phyloP scores from a whole-genome alignment of 1,139 yeast species.

The Geotrichum armillariae region DNA sequence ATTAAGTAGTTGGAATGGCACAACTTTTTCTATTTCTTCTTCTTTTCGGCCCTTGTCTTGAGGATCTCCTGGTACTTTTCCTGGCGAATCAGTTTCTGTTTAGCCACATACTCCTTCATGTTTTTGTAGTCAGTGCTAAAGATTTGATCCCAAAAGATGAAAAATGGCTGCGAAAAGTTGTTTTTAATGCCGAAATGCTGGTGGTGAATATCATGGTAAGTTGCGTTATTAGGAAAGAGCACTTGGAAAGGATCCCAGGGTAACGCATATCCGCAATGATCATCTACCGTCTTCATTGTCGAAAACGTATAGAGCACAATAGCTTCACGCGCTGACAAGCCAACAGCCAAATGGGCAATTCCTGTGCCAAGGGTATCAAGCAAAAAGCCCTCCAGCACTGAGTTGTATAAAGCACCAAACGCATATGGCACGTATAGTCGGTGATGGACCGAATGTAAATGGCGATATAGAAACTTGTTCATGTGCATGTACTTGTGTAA shows the following conservation, averaged over 20 bases:
- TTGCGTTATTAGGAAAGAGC: constrained; percentile 90
- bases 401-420: constrained; percentile 92
- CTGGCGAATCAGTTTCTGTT: constrained; percentile 37
- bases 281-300: constrained; percentile 95
- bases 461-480: constrained; percentile 70
- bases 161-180: constrained; percentile 96
- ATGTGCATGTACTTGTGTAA: constrained; percentile 86
- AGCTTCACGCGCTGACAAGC: constrained; percentile 74
- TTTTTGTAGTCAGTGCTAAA: constrained; percentile 71
- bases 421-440: constrained; percentile 94
- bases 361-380: constrained; percentile 94
- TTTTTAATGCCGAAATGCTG: constrained; percentile 93
- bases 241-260: constrained; percentile 90
- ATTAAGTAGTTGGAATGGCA: constrained; percentile 13
- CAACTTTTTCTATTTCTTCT: no score
- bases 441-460: constrained; percentile 93
- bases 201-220: constrained; percentile 96
- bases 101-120: constrained; percentile 37
- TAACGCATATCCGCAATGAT: constrained; percentile 92
- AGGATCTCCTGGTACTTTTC: constrained; percentile 26
- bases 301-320: constrained; percentile 77
- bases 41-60: no score
- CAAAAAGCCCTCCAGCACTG: constrained; percentile 89
- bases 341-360: constrained; percentile 62
- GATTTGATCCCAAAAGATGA: constrained; percentile 84